phyloP scores from a whole-genome alignment of 176 grass and related monocot genomes.

The Avena atlantica region DNA sequence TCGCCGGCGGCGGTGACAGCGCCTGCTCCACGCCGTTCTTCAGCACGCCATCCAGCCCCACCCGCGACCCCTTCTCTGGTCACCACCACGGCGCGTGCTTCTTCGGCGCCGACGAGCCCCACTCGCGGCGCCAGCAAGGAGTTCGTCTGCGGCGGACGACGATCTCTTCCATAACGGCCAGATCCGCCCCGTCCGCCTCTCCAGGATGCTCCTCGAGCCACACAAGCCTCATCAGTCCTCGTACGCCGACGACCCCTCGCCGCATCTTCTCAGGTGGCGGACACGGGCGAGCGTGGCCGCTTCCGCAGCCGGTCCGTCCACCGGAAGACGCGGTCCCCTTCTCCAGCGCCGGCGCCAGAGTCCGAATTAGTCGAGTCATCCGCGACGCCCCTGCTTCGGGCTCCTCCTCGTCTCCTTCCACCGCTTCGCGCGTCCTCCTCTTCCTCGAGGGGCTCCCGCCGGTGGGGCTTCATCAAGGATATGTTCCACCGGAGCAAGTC shows the following conservation, averaged over 20 bases:
- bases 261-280: background rate
- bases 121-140: conserved; percentile 33
- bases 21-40: conserved; percentile 79
- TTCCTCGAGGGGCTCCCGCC: conserved; percentile 57
- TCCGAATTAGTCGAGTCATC: background rate
- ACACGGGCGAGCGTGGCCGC: conserved; percentile 44
- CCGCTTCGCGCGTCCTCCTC: conserved; percentile 53
- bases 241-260: background rate
- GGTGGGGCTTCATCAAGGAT: conserved; percentile 93
- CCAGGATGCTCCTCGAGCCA: conserved; percentile 51
- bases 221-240: conserved; percentile 10
- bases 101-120: conserved; percentile 92
- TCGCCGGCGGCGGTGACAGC: conserved; percentile 25
- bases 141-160: conserved; percentile 35
- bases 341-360: background rate
- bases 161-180: conserved; percentile 95
- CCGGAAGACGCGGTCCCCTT: conserved; percentile 49
- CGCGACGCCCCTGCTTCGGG: conserved; percentile 42
- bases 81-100: conserved; percentile 54
- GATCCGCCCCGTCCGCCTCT: conserved; percentile 70
- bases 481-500: conserved; percentile 92
- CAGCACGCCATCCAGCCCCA: conserved; percentile 68
- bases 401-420: conserved; percentile 52
- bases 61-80: conserved; percentile 34
- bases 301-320: conserved; percentile 55